Base-by-base conservation (phyloP, 2,329 filamentous ascomycete genomes). In the Diaporthe velutina region DNA sequence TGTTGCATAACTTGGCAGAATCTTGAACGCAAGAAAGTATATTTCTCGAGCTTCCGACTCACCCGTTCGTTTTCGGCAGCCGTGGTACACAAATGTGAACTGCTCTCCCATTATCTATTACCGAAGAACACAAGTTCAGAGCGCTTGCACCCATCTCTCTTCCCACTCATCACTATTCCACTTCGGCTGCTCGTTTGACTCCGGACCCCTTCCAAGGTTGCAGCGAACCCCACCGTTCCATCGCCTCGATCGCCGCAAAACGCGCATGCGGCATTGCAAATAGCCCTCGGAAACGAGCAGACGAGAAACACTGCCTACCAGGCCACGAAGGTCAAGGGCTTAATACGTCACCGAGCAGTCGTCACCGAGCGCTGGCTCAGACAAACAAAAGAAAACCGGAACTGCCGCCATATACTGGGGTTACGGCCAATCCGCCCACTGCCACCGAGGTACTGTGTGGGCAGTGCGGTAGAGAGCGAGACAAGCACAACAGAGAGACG, bases 1-100 rank as follows among this genome's bases (percentile, higher is more conserved):
- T 40, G 58, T 72, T 72, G 57, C 70, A 72, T 30, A 72, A 42
- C 70, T 72, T 72, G 70, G 70, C 70, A 64, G 55, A 28, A 60
- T 28, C 25, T 64, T 19, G 70, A 25, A 33, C 30, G 22, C 22
- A 40, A 28, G 13, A 54, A 68, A 55, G 35, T 64, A 72, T 72
- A 68, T 40, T 68, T 54, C 48, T 68, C 28, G 42, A 55, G 35
- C 45, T n/a, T 54, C 70, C 57, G 50, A 40, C 10, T 55, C 25
- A 40, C 15, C 57, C 45, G 57, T 64, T 54, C 48, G n/a, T n/a
- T 15, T 35, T 54, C 70, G 70, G 70, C 58, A 42, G 33, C 42
- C 28, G 33, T 52, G 33, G 30, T n/a, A 52, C 19, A 30, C 42
- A 55, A 64, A n/a, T 52, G 33, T 15, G 33, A 17, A 40, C 17